Evolutionary conservation across 352 stramenopile genomes (phyloP), one percentile per base, ranked within the genome.

Genomic region (Phytophthora colocasiae): DNA sequence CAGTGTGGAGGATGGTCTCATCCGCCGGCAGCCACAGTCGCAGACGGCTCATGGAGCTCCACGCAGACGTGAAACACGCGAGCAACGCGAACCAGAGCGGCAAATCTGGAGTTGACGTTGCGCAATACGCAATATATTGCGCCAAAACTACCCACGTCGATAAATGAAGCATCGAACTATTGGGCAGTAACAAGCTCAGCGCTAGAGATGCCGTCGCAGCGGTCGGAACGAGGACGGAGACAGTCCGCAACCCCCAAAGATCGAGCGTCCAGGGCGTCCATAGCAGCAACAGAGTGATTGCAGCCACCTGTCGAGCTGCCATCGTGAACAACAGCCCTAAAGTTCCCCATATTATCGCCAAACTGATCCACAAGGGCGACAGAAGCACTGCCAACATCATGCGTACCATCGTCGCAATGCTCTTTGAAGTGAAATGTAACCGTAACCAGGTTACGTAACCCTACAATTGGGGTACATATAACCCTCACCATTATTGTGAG

Each of bases 21-120:
- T 85, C 63, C 9, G 80, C 76, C 19, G 75, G 76, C 3, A 87
- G 50, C 80, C 80, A 89, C 2, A 89, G 66, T 6, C 55, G 43
- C 17, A 84, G 39, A 12, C 59, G 56, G 50, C 58, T 67, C 31
- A 73, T 46, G 12, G 53, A 67, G 29, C 61, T 49, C 71, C 71
- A 79, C 2, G 12, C 58, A 17, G 66, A 41, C 26, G 74, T 50
- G 15, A 79, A 61, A n/a, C 62, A 76, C n/a, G 36, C 40, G 6
- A 79, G 31, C 5, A 26, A 6, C 6, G 29, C 43, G 29, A 73
- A 63, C 47, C 65, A 69, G 10, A 50, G 40, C 48, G 49, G 6
- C 6, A 32, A 46, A 9, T 49, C 17, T 1, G 41, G 12, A 6
- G 22, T 14, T 50, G 17, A 15, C 39, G 26, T 3, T 17, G 46